Evolutionary conservation across 2,329 filamentous ascomycete species (phyloP), one percentile per base, ranked within the genome.

Genomic region (Rosellinia necatrix): DNA sequence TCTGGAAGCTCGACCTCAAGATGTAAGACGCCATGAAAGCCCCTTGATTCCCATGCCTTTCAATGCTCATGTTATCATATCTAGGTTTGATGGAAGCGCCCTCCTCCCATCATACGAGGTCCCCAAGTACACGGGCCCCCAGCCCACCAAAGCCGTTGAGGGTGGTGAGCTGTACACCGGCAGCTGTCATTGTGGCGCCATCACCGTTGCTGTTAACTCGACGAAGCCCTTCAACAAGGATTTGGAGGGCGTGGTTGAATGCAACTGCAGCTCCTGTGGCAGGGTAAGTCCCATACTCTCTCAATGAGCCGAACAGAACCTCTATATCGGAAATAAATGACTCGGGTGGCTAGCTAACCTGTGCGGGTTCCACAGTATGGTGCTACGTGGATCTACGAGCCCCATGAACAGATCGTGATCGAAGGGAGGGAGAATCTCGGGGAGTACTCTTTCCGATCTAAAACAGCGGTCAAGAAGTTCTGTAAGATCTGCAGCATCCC

Each of bases 181-280:
- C 7, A 76, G 77, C 65, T 83, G 81, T 65, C 80, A 83, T 67
- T 83, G 81, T 65, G 80, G 80, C 24, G 75, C 74, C 17, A 71
- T 83, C 21, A 75, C 69, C 13, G 51, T 80, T 1, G 76, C 78
- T 1, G 35, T 81, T 30, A 73, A 70, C 47, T 70, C 71, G 53
- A 74, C 71, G 53, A 74, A 75, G 59, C 73, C 77, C 1, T 63
- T 82, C 8, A 72, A 77, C 63, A 71, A 68, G 64, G 74, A 65
- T 58, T 74, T 4, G 21, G 69, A 56, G 35, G 54, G 54, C 5
- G 5, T 57, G 6, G n/a, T 41, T 1, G 76, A 80, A 47, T 82
- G 80, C 70, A 78, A 81, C 66, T 83, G 81, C 72, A 82, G 79
- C 64, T 73, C 75, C 60, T 82, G 79, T 17, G 32, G 44, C 17